Evolutionary conservation across 129 eudicot species (phyloP).

Genomic region (Artemisia argyi): DNA sequence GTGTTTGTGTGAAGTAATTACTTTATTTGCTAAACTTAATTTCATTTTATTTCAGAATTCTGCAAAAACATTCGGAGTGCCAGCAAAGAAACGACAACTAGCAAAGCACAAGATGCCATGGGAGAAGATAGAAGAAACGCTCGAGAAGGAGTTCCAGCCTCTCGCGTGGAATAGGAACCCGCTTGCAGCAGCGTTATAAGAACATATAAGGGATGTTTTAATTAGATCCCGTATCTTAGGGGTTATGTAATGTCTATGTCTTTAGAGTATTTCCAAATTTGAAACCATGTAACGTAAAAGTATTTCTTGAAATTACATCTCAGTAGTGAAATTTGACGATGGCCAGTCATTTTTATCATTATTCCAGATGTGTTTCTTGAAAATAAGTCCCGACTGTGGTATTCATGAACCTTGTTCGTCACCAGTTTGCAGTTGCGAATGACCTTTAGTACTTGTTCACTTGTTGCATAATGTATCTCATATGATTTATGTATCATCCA

Average conservation of each 20-base stretch:
- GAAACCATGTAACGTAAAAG: slow-evolving; percentile 15
- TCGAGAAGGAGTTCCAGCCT: slow-evolving; percentile 31
- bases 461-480: background rate
- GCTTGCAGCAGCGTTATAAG: slow-evolving; percentile 34
- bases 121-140: slow-evolving; percentile 41
- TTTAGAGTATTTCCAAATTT: background rate
- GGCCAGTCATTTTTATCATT: background rate
- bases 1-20: background rate
- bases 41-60: background rate
- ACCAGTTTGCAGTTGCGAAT: background rate
- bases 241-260: slow-evolving; percentile 17
- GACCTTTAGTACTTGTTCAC: background rate
- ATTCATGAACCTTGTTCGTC: background rate
- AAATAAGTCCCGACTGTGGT: background rate
- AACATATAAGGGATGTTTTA: slow-evolving; percentile 17
- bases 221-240: slow-evolving; percentile 23
- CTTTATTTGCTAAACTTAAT: background rate
- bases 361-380: slow-evolving; percentile 18
- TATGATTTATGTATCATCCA: slow-evolving; percentile 7
- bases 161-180: slow-evolving; percentile 52
- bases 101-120: slow-evolving; percentile 61
- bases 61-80: slow-evolving; percentile 46
- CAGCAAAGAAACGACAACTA: slow-evolving; percentile 45
- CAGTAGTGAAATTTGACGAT: background rate
- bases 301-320: slow-evolving; percentile 10